Percentiles rank a stretch among this genome's conserved stretches.
Conservation (phyloP, 805 yeast genomes). For the Clavispora santaluciae region DNA sequence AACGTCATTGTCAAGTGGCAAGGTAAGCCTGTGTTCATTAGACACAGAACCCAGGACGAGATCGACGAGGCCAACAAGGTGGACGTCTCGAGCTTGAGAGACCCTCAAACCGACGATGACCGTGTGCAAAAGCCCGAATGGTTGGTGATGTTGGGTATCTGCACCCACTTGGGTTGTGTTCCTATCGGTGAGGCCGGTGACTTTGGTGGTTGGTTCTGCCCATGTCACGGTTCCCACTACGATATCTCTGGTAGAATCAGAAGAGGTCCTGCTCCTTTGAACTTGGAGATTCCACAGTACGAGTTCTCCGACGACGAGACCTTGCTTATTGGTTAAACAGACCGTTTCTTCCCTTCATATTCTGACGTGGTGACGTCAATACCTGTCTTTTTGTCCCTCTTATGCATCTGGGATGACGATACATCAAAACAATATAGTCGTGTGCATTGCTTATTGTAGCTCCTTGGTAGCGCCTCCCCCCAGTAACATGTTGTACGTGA, state of each 20-base stretch:
- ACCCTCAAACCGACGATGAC: slow-evolving; percentile 88
- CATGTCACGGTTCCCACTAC: slow-evolving; percentile 99
- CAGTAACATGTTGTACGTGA: too few relatives aligned
- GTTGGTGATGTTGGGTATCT: slow-evolving; percentile 98
- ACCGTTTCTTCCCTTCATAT: slow-evolving; percentile 1
- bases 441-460: not conserved
- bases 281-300: slow-evolving; percentile 93
- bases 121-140: slow-evolving; percentile 97
- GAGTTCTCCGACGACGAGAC: slow-evolving; percentile 74
- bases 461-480: too few relatives aligned
- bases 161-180: slow-evolving; percentile 99
- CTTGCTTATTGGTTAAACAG: slow-evolving; percentile 74
- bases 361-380: slow-evolving; percentile 1
- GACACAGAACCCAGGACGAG: slow-evolving; percentile 95
- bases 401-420: not conserved
- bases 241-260: slow-evolving; percentile 99
- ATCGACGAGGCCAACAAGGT: slow-evolving; percentile 90
- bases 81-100: slow-evolving; percentile 76
- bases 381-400: slow-evolving; percentile 1
- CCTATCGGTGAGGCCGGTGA: slow-evolving; percentile 99
- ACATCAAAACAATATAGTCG: slow-evolving; percentile 1
- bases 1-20: slow-evolving; percentile 99
- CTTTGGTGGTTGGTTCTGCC: slow-evolving; percentile 99
- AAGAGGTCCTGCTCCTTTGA: slow-evolving; percentile 99
- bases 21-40: slow-evolving; percentile 98